These are phyloP conservation scores for Globisporangium cylindrosporum DNA, from an alignment of 352 stramenopile genomes.

Conservation along the genomic window DNA sequence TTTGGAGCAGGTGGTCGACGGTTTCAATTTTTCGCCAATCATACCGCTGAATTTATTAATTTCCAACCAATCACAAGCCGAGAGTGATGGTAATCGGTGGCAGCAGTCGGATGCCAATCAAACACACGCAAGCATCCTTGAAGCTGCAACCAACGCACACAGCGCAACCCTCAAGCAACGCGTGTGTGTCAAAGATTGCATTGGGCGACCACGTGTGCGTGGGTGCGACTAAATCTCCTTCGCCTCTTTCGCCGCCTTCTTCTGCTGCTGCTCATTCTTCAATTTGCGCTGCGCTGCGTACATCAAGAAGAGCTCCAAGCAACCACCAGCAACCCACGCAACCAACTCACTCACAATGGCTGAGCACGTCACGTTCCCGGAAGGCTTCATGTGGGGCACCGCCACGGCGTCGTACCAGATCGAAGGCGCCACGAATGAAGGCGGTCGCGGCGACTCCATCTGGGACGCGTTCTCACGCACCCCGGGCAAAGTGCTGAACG, in stretches of 20 bases:
- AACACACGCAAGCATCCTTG: constrained; percentile 3
- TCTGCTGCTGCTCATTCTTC: constrained; percentile 12
- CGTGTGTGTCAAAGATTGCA: no score
- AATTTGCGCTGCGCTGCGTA: constrained; percentile 11
- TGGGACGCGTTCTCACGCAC: constrained; percentile 89
- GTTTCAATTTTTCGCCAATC: background rate
- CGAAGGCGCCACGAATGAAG: constrained; percentile 84
- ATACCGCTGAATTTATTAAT: background rate
- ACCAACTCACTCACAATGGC: constrained; percentile 14
- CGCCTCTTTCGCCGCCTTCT: background rate
- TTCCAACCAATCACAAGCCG: background rate
- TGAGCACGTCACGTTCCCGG: constrained; percentile 38
- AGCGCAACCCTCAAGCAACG: background rate
- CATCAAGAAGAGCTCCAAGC: constrained; percentile 6
- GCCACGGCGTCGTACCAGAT: constrained; percentile 92
- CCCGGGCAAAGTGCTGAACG: constrained; percentile 58
- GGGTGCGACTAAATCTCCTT: background rate
- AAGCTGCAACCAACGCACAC: background rate
- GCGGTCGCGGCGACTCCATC: constrained; percentile 78
- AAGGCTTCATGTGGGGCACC: constrained; percentile 81
- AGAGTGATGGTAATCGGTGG: constrained; percentile 5
- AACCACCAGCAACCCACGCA: background rate
- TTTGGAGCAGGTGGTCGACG: no score
- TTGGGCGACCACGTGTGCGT: background rate
- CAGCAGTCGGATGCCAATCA: background rate